Conservation (phyloP, 176 grass and related monocot genomes). For the Musa beccarii region DNA sequence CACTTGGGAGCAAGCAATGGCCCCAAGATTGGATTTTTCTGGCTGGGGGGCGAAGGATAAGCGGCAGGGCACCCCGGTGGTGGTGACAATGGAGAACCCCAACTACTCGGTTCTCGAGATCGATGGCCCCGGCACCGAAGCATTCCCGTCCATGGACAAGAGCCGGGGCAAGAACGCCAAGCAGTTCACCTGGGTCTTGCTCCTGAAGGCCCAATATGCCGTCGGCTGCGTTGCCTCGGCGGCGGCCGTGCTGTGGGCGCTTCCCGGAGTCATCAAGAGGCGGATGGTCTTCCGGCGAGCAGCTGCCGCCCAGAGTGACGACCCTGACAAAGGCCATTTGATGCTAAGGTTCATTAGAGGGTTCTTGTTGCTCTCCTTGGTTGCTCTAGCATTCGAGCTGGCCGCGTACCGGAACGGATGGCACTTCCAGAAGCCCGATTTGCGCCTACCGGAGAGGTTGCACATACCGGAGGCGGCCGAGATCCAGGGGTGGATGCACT, state of each 20-base stretch:
- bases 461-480: constrained; percentile 42
- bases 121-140: constrained; percentile 34
- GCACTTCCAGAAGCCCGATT: constrained; percentile 39
- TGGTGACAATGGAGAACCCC: constrained; percentile 75
- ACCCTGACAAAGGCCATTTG: constrained; percentile 21
- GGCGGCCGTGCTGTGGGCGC: constrained; percentile 31
- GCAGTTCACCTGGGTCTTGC: constrained; percentile 73
- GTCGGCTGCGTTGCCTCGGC: constrained; percentile 40
- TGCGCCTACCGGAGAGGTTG: constrained; percentile 24
- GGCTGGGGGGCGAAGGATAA: constrained; percentile 43
- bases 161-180: constrained; percentile 58
- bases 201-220: constrained; percentile 50
- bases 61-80: constrained; percentile 41
- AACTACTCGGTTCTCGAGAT: constrained; percentile 73
- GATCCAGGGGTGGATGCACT: constrained; percentile 51
- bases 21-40: constrained; percentile 33
- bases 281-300: constrained; percentile 21
- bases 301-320: not conserved
- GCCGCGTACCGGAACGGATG: constrained; percentile 61
- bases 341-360: constrained; percentile 54
- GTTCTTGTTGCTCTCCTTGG: constrained; percentile 39
- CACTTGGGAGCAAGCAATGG: constrained; percentile 27
- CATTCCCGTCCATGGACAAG: constrained; percentile 42
- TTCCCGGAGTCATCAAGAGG: constrained; percentile 28
- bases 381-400: constrained; percentile 46